These are phyloP conservation scores for Cantharellus cinnabarinus DNA, from an alignment of 768 basidiomycete species.

Conservation along the genomic window DNA sequence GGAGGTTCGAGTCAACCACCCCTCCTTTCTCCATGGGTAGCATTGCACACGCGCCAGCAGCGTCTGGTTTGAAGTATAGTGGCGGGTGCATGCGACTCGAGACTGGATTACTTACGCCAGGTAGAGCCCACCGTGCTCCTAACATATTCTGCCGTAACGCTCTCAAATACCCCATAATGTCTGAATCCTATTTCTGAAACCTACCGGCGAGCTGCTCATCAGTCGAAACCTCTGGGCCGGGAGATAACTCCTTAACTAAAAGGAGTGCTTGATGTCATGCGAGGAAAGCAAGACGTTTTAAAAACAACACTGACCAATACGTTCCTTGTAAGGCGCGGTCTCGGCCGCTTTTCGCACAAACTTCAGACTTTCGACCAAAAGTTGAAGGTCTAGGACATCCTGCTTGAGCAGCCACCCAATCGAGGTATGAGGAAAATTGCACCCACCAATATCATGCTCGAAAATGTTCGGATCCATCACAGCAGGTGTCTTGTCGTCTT, in stretches of 20 bases:
- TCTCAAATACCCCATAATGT: background rate
- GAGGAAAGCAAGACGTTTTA: background rate
- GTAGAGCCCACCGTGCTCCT: background rate
- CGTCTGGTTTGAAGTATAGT: background rate
- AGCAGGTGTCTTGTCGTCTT: background rate
- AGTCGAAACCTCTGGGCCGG: background rate
- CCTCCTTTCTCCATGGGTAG: constrained; percentile 15
- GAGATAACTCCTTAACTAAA: background rate
- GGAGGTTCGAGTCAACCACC: constrained; percentile 31
- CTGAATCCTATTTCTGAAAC: background rate
- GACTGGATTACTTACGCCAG: background rate
- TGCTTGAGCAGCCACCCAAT: background rate
- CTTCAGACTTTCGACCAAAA: background rate
- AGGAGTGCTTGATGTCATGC: background rate
- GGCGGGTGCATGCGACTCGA: background rate
- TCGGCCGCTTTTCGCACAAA: background rate
- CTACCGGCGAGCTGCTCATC: background rate
- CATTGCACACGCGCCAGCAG: background rate
- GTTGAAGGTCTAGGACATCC: background rate
- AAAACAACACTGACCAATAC: background rate
- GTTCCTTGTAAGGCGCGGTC: background rate
- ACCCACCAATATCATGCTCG: background rate
- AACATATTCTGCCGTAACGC: background rate
- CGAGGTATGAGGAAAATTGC: background rate
- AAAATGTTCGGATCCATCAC: background rate